Evolutionary conservation across 208 protist genomes (phyloP).

Genomic region (Crithidia bombi): DNA sequence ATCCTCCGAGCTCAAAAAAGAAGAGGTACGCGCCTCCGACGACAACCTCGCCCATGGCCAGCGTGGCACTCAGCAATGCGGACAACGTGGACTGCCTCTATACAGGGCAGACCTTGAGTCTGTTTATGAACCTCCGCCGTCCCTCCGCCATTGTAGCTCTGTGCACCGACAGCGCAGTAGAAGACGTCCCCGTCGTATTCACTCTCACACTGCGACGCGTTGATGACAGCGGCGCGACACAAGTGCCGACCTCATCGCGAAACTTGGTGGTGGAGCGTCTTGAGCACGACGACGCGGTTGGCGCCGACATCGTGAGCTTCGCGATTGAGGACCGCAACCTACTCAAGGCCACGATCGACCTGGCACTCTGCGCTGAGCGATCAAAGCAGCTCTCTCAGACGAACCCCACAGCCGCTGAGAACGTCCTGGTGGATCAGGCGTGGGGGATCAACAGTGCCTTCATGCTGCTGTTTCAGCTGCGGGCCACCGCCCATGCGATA

Average conservation of each 20-base stretch:
- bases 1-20: no score
- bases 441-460: slow-evolving; percentile 25
- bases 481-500: neutral
- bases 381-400: neutral
- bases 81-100: slow-evolving; percentile 31
- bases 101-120: slow-evolving; percentile 22
- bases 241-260: neutral
- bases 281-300: slow-evolving; percentile 4
- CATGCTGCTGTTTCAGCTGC: slow-evolving; percentile 15
- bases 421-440: slow-evolving; percentile 17
- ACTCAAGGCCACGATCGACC: slow-evolving; percentile 20
- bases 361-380: slow-evolving; percentile 4
- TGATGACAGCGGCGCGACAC: neutral
- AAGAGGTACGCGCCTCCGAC: no score
- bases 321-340: slow-evolving; percentile 4
- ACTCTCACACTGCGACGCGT: slow-evolving; percentile 16
- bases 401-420: neutral
- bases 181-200: slow-evolving; percentile 21
- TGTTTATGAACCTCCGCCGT: slow-evolving; percentile 26
- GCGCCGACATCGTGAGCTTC: slow-evolving; percentile 21
- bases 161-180: slow-evolving; percentile 20
- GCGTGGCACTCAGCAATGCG: slow-evolving; percentile 15
- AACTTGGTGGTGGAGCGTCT: neutral
- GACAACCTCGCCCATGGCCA: slow-evolving; percentile 2
- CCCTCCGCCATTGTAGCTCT: slow-evolving; percentile 4